Base-by-base conservation (phyloP, 768 basidiomycete genomes). In the Baorangia bicolor region DNA sequence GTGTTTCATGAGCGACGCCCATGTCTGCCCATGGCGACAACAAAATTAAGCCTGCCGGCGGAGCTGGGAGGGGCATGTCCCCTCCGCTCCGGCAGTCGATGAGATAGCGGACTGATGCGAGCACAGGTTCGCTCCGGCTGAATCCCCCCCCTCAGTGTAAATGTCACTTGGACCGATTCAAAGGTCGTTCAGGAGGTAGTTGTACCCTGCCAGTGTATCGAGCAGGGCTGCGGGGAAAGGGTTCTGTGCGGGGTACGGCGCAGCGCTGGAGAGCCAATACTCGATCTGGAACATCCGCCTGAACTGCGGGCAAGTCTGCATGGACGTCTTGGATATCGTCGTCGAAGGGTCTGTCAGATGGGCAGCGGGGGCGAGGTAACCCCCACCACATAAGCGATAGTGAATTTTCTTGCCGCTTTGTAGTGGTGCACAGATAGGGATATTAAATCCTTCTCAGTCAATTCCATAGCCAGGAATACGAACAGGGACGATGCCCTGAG, bases 181-280 rank as follows among this genome's bases (percentile, higher is more conserved):
- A 31, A 86, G 72, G 10, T 67, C 70, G 53, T 78, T 72, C 44
- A 85, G 73, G 30, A 92, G 83, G 67, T 88, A 85, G 45, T 76
- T 71, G 68, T 88, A 87, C 2, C 85, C 84, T 3, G 85, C 79
- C 16, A 88, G 63, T 4, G 81, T 81, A 67, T 90, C 89, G 13
- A 90, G 68, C 1, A 91, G 73, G 14, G 86, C 84, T 1, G 87
- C 77, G 7, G 90, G 88, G 77, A 90, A 90, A 10, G 85, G 81
- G 57, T 83, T 75, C 4, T 70, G 70, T 23, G 75, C 63, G 42
- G 66, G 54, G 66, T 72, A 73, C 45, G 81, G 76, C 55, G 74
- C 69, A 20, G 73, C 64, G 8, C 77, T 72, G 38, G 80, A 80
- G 51, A 84, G 77, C 4, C 85, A 83, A 68, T 90, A 90, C 69